Evolutionary conservation across 2,329 filamentous ascomycete genomes (phyloP), one percentile per base, ranked within the genome.

Genomic region (Triangularia setosa): DNA sequence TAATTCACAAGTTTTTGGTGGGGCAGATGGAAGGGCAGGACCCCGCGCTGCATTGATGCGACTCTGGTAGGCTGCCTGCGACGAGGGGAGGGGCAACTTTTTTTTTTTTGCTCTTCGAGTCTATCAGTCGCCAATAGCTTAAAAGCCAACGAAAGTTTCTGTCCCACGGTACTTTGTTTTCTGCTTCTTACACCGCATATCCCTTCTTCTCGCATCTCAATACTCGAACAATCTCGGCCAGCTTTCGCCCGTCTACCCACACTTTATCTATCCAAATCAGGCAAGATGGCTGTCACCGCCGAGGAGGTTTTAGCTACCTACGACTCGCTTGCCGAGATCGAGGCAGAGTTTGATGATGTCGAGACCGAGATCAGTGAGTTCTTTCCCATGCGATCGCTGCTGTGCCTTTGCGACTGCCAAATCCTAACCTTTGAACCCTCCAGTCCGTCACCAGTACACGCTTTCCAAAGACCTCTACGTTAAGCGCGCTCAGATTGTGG

Each of bases 361-460:
- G 93, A 97, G 78, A 83, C 89, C 35, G 89, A 96, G 75, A 89
- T 95, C 73, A 84, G 93, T 96, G 83, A 75, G 89, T 84, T 60
- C 27, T 44, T 62, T 25, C 56, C 33, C 53, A 11, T 21, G 4
- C 18, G 21, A 23, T 7, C 23, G 52, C 16, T 28, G 52, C 24
- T 21, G 18, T 16, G 16, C n/a, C 25, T 25, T 55, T 27, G 23
- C n/a, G 21, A 24, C 52, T 18, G 7, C 12, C 11, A 12, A 55
- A 27, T 55, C 24, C 33, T 14, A n/a, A 58, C 23, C 18, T 25
- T 21, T 23, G 25, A 54, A 14, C 18, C 18, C 28, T 30, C 9
- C 35, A 93, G 91, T 93, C 73, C 89, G 90, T 73, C 84, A 90
- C 73, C 89, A 93, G 76, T 84, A 89, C 71, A 79, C 84, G 69